phyloP scores from a whole-genome alignment of 495 filamentous ascomycete genomes.

The Penicillium nucicola region DNA sequence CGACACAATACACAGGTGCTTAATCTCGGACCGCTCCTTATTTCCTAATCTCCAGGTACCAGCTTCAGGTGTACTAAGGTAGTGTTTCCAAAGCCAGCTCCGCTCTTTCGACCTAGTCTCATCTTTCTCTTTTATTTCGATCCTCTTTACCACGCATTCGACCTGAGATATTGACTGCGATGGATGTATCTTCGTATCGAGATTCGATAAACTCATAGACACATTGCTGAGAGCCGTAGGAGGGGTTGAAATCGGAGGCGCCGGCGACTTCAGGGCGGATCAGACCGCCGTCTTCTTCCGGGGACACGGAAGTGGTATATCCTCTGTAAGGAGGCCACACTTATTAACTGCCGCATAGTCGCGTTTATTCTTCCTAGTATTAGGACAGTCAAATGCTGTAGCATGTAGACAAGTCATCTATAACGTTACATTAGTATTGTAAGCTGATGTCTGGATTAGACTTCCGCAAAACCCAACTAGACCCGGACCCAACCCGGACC shows the following conservation, averaged over 20 bases:
- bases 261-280: neutral
- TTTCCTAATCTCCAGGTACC: neutral
- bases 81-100: constrained; percentile 4
- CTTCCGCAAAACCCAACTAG: too few species aligned
- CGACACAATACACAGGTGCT: neutral
- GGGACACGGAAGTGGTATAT: neutral
- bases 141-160: neutral
- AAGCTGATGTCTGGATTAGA: too few species aligned
- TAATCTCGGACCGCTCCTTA: neutral
- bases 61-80: neutral
- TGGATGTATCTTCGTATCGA: neutral
- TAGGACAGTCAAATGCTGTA: neutral
- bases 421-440: neutral
- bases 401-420: neutral
- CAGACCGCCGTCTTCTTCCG: neutral
- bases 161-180: constrained; percentile 6
- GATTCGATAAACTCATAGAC: constrained; percentile 4
- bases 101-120: constrained; percentile 1
- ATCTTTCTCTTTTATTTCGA: neutral
- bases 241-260: neutral
- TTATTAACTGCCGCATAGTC: constrained; percentile 1
- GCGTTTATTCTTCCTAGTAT: constrained; percentile 4
- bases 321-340: constrained; percentile 4
- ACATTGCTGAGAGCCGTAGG: constrained; percentile 2
- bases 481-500: too few species aligned